Base-by-base conservation (phyloP, 371 early-diverging fungal genomes). In the Actinomucor elegans region DNA sequence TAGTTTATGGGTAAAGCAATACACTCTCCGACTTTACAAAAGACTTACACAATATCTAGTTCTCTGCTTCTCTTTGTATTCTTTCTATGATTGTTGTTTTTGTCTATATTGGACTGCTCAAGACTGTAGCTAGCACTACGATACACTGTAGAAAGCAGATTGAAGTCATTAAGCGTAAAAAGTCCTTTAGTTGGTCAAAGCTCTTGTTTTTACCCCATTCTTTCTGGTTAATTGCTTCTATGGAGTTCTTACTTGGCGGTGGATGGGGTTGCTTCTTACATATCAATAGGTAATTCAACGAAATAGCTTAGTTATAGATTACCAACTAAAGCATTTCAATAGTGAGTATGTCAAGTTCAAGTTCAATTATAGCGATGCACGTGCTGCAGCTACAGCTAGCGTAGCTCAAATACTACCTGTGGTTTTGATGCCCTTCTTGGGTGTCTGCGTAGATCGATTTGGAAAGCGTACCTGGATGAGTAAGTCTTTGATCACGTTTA, bases 261-360 rank as follows among this genome's bases (percentile, higher is more conserved):
- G 75, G 71, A 6, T 89, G 90, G 89, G 89, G 82, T 47, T 83
- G 81, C 55, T 89, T 88, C 57, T 57, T 89, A 32, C 88, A 87
- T 54, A 86, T 89, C 50, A 83, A 85, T 54, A 77, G 77, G 77
- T 77, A 62, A 48, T 42, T 26, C 23, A 20, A 18, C 15, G 36
- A 50, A 46, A 21, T 4, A 28, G 23, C 32, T 32, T 32, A 32
- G 6, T n/a, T n/a, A n/a, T n/a, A n/a, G n/a, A n/a, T n/a, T n/a
- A n/a, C n/a, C n/a, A 31, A 23, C 21, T 41, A 41, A 41, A 34
- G 35, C 15, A 37, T 8, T 31, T 15, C 10, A 47, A 51, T 14
- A 85, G 84, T 53, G 86, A 89, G 67, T 76, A 80, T 44, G 75
- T 88, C 27, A 88, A 86, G 57, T 64, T 82, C 27, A 70, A 81